Evolutionary conservation across 2,329 filamentous ascomycete genomes (phyloP), one percentile per base, ranked within the genome.

Genomic region (Phialocephala sp.): DNA sequence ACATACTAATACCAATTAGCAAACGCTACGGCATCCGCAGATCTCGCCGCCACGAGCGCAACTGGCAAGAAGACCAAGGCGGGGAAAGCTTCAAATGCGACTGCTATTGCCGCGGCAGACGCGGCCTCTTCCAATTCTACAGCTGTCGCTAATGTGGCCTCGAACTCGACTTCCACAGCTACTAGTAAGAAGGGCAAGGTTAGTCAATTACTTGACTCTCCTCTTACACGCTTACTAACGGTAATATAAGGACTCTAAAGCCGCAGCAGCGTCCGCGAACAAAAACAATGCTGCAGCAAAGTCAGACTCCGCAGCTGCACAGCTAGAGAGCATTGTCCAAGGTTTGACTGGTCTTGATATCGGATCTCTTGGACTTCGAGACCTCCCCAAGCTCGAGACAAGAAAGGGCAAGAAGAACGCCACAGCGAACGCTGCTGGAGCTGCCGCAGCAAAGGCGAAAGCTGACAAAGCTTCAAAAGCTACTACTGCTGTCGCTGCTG

Each of bases 271-370:
- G 39, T 18, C 35, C 9, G 55, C 55, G 39, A 24, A 8, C 9
- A 27, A 32, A 61, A 47, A 24, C 45, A 62, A 47, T n/a, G 61
- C 61, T 15, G 37, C 58, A 22, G n/a, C 55, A 27, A 57, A 36
- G 14, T 52, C 39, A 4, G 35, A 14, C 47, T 45, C 43, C 8
- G 47, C 6, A 15, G 45, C 60, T 24, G 54, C 52, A 12, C 37
- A 68, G 27, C 43, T 71, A 11, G 63, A 59, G 9, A 60, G 18
- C 14, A 62, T 73, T 45, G 56, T 72, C n/a, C 36, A 70, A 54
- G 41, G 65, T 55, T 63, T 73, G 9, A 72, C 71, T 24, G 71
- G 72, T n/a, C 22, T 73, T 43, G 62, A 72, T 18, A 20, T 69
- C 24, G 58, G 57, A 50, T 22, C 32, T 12, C 60, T 72, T 11